Evolutionary conservation across 2,329 filamentous ascomycete species (phyloP), one percentile per base, ranked within the genome.

Genomic region (Byssoonygena ceratinophila): DNA sequence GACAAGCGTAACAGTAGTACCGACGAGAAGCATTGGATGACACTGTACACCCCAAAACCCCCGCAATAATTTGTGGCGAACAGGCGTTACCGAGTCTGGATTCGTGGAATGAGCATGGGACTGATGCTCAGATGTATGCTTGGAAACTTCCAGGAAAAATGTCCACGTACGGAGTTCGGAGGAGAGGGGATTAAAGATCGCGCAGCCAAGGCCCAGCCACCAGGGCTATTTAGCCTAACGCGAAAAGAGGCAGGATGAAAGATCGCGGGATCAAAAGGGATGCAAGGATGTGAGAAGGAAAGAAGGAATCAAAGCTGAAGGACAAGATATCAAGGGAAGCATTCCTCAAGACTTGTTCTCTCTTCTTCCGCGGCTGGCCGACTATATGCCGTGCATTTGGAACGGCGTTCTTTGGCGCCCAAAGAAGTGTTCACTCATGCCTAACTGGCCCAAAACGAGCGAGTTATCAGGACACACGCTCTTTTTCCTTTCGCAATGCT

Each of bases 281-380:
- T 27, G 12, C 40, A 44, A 32, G 43, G 40, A 29, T 43, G 40
- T 43, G 23, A 5, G 40, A 27, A n/a, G 40, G 16, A 29, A 9
- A 29, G 9, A 29, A 29, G 27, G 34, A 36, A 27, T 25, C 2
- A 41, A 25, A 25, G 11, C 12, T 8, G 16, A 12, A 6, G 4
- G 16, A 8, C 23, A 14, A 16, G 12, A n/a, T 27, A 14, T 27
- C 37, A 40, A 40, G 37, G 2, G 5, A 6, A 23, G 23, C 18
- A 12, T 40, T 40, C 37, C 3, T 18, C 14, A 45, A 29, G 41
- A 20, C 2, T 3, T 29, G 9, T 7, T n/a, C 23, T 29, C 27
- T 34, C 6, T 22, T 41, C 43, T 32, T n/a, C 47, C 47, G 47
- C 27, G 18, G 37, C 27, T 50, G 47, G 47, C 47, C 47, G 47